Evolutionary conservation across 2,329 filamentous ascomycete species (phyloP).

Genomic region (Ophiocordyceps camponoti-rufipedis): DNA sequence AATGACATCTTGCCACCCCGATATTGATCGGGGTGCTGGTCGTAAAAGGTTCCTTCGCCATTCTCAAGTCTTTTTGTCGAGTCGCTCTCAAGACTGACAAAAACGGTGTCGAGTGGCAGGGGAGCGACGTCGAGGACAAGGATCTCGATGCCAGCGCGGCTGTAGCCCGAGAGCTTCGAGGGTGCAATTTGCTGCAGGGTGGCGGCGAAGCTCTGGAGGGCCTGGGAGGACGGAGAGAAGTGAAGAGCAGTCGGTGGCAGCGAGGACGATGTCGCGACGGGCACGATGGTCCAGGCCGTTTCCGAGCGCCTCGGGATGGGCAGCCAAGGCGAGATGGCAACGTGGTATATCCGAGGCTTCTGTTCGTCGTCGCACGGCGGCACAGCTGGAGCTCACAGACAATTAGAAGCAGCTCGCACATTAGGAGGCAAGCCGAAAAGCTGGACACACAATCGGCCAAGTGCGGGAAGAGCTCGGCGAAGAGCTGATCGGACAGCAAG

Average conservation of each 20-base stretch:
- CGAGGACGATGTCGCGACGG: slow-evolving; percentile 45
- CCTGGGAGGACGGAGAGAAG: slow-evolving; percentile 53
- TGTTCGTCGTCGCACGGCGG: slow-evolving; percentile 12
- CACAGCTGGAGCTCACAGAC: background rate
- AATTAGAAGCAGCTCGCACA: background rate
- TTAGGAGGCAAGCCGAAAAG: background rate
- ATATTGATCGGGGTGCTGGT: slow-evolving; percentile 30
- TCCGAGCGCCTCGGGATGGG: slow-evolving; percentile 40
- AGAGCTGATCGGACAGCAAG: slow-evolving; percentile 72
- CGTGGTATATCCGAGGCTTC: slow-evolving; percentile 31
- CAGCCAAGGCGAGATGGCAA: slow-evolving; percentile 59
- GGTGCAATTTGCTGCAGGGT: slow-evolving; percentile 55
- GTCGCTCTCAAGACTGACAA: slow-evolving; percentile 69
- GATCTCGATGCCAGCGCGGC: slow-evolving; percentile 67
- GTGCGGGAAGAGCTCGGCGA: slow-evolving; percentile 60
- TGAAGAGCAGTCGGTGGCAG: slow-evolving; percentile 64
- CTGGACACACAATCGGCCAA: slow-evolving; percentile 27
- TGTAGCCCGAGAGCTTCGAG: slow-evolving; percentile 53
- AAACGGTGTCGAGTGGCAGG: slow-evolving; percentile 66
- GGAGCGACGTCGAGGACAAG: slow-evolving; percentile 66
- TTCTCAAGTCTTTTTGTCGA: slow-evolving; percentile 64
- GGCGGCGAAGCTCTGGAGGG: slow-evolving; percentile 63
- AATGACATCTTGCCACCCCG: slow-evolving; percentile 17
- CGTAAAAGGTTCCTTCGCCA: slow-evolving; percentile 67
- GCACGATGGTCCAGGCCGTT: slow-evolving; percentile 69